Evolutionary conservation across 2,329 filamentous ascomycete species (phyloP), one percentile per base, ranked within the genome.

Genomic region (Monilinia fructicola): DNA sequence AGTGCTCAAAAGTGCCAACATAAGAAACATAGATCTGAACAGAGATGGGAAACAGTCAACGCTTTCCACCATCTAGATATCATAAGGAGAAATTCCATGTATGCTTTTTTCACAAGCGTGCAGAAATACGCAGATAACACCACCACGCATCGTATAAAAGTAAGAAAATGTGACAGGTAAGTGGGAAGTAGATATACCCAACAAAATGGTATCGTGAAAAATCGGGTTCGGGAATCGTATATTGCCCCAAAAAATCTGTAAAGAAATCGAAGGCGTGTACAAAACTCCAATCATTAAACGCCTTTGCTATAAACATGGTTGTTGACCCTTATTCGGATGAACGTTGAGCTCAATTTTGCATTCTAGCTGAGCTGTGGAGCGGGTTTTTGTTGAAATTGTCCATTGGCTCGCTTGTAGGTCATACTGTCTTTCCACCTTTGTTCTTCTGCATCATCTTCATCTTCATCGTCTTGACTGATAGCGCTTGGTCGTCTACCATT

Each of bases 401-500:
- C 76, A 66, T 74, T 72, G 11, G 76, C 76, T 63, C 76, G 74
- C 56, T 72, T 76, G 55, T 77, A 77, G 16, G 35, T 42, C 73
- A 71, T 71, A 44, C 38, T 16, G 4, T 67, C 42, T 62, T 4
- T 65, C 59, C 4, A 68, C 65, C 3, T 75, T 21, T 50, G 12
- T 18, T 60, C 71, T 5, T 72, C 72, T n/a, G 71, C 63, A 48
- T 48, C 44, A 48, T 48, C 21, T n/a, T 46, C 44, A 18, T 73
- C 69, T 23, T 67, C 59, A 28, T 62, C 48, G 16, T 67, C 66
- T 16, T 70, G 72, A 65, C 71, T 74, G 69, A 53, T 66, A 46
- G 35, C 78, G 72, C 44, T 71, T 64, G 80, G 80, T 38, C 80
- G 78, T 76, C 78, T 78, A 62, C 80, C 79, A 68, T 82, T 80